These are phyloP conservation scores for Aspergillus sp. DNA, from an alignment of 2,329 filamentous ascomycete genomes.

Conservation along the genomic window DNA sequence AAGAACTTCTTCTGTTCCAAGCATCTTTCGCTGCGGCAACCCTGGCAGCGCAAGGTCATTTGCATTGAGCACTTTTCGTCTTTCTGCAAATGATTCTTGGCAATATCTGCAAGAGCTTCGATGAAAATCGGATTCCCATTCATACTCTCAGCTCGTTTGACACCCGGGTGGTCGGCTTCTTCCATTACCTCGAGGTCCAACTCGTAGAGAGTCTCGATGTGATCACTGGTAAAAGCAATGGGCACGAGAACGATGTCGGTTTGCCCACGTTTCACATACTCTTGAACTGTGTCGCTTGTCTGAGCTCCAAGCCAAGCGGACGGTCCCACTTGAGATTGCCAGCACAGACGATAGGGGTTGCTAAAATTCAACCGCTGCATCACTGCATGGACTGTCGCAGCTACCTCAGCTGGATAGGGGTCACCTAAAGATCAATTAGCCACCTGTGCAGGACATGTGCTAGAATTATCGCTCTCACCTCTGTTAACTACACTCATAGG, in stretches of 20 bases:
- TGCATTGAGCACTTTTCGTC: conserved; percentile 67
- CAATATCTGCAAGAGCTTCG: conserved; percentile 76
- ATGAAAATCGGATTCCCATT: conserved; percentile 92
- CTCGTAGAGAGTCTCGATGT: conserved; percentile 95
- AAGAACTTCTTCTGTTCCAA: conserved; percentile 63
- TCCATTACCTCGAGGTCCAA: conserved; percentile 91
- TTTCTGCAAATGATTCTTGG: conserved; percentile 66
- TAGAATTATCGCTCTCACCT: conserved; percentile 43
- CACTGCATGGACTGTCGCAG: conserved; percentile 92
- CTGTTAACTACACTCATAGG: conserved; percentile 97
- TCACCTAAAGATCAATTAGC: conserved; percentile 51
- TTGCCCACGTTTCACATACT: conserved; percentile 84
- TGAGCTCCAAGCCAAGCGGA: conserved; percentile 93
- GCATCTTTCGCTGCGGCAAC: conserved; percentile 84
- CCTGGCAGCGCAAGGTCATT: conserved; percentile 86
- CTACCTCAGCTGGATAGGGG: conserved; percentile 90
- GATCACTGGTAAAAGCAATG: conserved; percentile 97
- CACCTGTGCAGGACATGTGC: background rate
- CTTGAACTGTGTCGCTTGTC: conserved; percentile 76
- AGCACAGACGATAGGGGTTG: conserved; percentile 88
- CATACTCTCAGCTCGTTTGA: conserved; percentile 85
- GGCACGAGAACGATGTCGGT: conserved; percentile 86
- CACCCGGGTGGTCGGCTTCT: conserved; percentile 63
- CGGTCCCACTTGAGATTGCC: conserved; percentile 97
- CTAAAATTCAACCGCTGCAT: conserved; percentile 82